A percentile compares a stretch with the other conserved stretches of the same genome.
These are phyloP conservation scores for Aspergillus candidus DNA, from an alignment of 2,329 filamentous ascomycete species.

Conservation along the genomic window DNA sequence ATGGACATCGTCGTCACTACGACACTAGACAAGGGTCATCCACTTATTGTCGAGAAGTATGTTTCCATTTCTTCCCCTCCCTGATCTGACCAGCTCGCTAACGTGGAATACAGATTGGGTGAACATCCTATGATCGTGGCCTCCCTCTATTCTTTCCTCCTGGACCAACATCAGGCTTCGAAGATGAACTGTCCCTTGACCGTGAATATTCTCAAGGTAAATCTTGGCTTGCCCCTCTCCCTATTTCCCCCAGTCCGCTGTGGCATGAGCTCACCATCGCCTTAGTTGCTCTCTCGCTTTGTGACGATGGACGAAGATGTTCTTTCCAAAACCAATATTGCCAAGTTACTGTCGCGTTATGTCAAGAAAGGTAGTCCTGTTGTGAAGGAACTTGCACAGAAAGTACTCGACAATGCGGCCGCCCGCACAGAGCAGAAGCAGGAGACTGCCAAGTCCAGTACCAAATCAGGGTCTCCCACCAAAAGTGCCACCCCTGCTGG, in stretches of 20 bases:
- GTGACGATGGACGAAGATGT: constrained; percentile 53
- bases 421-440: constrained; percentile 41
- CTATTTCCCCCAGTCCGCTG: not conserved
- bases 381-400: constrained; percentile 50
- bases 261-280: not conserved
- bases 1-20: constrained; percentile 47
- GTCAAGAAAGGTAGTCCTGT: constrained; percentile 54
- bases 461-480: constrained; percentile 30
- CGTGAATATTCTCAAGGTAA: constrained; percentile 42
- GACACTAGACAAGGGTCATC: constrained; percentile 41
- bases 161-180: constrained; percentile 44
- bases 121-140: constrained; percentile 44
- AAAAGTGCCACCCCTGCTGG: constrained; percentile 16
- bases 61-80: constrained; percentile 24
- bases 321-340: constrained; percentile 55
- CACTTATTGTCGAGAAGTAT: constrained; percentile 46
- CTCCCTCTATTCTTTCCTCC: constrained; percentile 44
- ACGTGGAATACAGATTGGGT: constrained; percentile 37
- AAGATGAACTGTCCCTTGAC: constrained; percentile 43
- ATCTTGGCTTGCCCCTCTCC: not conserved
- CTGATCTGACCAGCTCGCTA: constrained; percentile 17
- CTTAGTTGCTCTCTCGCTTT: constrained; percentile 49
- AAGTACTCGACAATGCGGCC: constrained; percentile 47
- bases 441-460: constrained; percentile 30
- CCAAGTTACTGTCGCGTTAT: constrained; percentile 52